A percentile compares a stretch with the other conserved stretches of the same genome.
These are phyloP conservation scores for Aspergillus glaucus DNA, from an alignment of 2,329 filamentous ascomycete species.

Conservation along the genomic window DNA sequence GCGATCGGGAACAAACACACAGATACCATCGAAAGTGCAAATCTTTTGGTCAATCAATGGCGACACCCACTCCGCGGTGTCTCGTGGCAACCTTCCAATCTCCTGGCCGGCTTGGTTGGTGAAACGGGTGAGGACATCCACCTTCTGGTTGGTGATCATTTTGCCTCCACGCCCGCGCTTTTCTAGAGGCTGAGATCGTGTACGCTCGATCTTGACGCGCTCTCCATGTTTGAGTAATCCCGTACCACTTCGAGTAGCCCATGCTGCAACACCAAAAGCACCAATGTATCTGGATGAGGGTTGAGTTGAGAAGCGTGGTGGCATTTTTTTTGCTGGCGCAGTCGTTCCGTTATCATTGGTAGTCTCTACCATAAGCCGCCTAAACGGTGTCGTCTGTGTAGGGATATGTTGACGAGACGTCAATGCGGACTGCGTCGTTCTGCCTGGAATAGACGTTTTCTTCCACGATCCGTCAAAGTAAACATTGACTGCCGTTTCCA, in stretches of 20 bases:
- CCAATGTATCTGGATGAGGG: constrained; percentile 71
- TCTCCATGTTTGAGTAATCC: constrained; percentile 76
- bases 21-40: constrained; percentile 78
- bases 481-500: constrained; percentile 58
- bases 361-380: background rate
- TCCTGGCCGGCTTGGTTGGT: constrained; percentile 73
- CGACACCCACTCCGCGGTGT: constrained; percentile 86
- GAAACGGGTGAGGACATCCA: constrained; percentile 87
- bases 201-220: constrained; percentile 75
- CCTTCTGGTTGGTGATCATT: constrained; percentile 51
- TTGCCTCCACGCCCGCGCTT: constrained; percentile 43
- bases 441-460: constrained; percentile 13
- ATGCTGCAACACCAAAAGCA: constrained; percentile 83
- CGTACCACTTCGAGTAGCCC: constrained; percentile 79
- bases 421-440: constrained; percentile 6
- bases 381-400: background rate
- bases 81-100: constrained; percentile 78
- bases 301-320: constrained; percentile 16
- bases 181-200: constrained; percentile 61
- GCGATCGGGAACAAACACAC: constrained; percentile 80
- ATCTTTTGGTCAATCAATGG: constrained; percentile 84
- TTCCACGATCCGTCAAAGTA: constrained; percentile 61
- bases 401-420: constrained; percentile 5
- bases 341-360: background rate
- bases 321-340: background rate